Conservation (phyloP, 805 yeast genomes). For the Zygotorulaspora sp. region DNA sequence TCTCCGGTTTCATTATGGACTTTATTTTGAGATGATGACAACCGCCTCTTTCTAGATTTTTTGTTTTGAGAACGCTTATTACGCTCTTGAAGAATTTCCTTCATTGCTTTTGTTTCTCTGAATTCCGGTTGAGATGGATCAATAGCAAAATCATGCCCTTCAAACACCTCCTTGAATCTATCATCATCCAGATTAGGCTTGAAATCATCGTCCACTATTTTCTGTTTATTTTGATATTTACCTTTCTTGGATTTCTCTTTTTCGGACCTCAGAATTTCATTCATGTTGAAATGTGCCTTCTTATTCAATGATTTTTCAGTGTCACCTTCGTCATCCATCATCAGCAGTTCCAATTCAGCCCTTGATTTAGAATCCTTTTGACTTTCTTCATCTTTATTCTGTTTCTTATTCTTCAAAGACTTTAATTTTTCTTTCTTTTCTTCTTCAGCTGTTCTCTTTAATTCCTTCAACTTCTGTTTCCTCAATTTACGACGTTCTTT, state of each 20-base stretch:
- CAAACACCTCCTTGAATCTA: constrained; percentile 79
- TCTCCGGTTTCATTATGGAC: constrained; percentile 10
- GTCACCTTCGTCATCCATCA: constrained; percentile 58
- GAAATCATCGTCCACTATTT: constrained; percentile 52
- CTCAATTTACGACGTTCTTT: constrained; percentile 87
- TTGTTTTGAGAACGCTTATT: constrained; percentile 44
- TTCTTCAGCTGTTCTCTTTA: constrained; percentile 48
- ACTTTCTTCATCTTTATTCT: constrained; percentile 15
- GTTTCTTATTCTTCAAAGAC: constrained; percentile 19
- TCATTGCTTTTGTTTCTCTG: constrained; percentile 84
- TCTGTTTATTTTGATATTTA: constrained; percentile 43
- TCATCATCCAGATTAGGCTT: constrained; percentile 73
- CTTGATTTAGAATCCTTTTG: constrained; percentile 36
- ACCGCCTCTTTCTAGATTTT: constrained; percentile 20
- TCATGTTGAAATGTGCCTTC: constrained; percentile 71
- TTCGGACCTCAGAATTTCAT: constrained; percentile 70
- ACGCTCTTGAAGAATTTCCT: constrained; percentile 72
- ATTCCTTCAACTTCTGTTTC: constrained; percentile 66
- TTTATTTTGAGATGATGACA: constrained; percentile 5
- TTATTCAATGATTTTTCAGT: constrained; percentile 34
- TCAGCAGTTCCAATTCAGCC: constrained; percentile 70
- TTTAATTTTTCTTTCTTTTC: constrained; percentile 44
- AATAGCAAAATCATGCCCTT: constrained; percentile 85
- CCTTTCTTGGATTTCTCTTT: constrained; percentile 52
- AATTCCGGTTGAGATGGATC: constrained; percentile 91